Percentiles rank a stretch among this genome's conserved stretches.
These are phyloP conservation scores for Pedinophyceae sp. DNA, from an alignment of 139 green algal species.

Conservation along the genomic window DNA sequence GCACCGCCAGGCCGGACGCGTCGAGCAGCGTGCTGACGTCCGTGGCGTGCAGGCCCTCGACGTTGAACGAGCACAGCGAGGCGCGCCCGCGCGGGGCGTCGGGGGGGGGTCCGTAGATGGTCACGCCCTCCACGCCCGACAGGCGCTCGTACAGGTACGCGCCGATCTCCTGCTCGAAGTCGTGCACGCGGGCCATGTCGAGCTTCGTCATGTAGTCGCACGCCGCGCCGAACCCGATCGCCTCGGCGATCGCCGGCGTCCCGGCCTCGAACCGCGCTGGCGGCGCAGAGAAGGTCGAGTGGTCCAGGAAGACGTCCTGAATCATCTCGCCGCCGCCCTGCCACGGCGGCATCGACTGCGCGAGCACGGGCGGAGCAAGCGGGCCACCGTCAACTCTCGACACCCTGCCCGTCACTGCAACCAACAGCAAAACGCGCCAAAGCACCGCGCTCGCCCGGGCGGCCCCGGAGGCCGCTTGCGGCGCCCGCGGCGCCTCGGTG, in stretches of 20 bases:
- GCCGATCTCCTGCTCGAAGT: constrained; percentile 51
- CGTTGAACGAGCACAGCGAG: constrained; percentile 84
- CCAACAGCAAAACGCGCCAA: too few relatives aligned
- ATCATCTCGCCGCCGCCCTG: constrained; percentile 99
- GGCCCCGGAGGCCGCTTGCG: too few relatives aligned
- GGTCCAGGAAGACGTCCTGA: constrained; percentile 74
- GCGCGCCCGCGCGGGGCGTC: constrained; percentile 30
- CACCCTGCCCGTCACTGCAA: too few relatives aligned
- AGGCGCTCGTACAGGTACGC: constrained; percentile 64
- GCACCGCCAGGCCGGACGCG: constrained; percentile 64
- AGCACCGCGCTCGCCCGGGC: too few relatives aligned
- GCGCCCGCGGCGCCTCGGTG: too few relatives aligned
- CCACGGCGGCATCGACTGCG: constrained; percentile 75
- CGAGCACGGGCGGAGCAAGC: too few relatives aligned
- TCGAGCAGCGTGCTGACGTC: constrained; percentile 90
- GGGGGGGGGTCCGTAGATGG: constrained; percentile 72
- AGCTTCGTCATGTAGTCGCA: constrained; percentile 48
- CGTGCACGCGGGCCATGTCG: constrained; percentile 30
- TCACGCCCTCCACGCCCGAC: constrained; percentile 37
- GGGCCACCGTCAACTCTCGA: too few relatives aligned
- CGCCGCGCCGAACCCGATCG: constrained; percentile 51
- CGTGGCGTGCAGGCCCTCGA: constrained; percentile 83
- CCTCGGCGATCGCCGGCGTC: constrained; percentile 86
- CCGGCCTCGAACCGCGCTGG: constrained; percentile 90
- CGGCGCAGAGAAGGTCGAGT: constrained; percentile 79